Evolutionary conservation across 148 eudicot species (phyloP).

Genomic region (Polygonum maritimum): DNA sequence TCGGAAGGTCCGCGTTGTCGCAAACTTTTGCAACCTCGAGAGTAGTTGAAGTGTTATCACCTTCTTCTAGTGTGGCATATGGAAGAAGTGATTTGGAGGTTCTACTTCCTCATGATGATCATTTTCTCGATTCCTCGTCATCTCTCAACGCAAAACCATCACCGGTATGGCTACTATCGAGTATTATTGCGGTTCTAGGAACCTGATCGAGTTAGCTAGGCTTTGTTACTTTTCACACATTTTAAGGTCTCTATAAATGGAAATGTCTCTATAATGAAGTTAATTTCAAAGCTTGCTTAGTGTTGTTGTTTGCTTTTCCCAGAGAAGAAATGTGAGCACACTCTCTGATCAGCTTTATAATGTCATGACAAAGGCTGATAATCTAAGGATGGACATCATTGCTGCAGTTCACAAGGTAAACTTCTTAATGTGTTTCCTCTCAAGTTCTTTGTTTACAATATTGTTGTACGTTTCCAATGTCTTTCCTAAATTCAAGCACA

Average conservation of each 20-base stretch:
- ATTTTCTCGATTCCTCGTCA: background rate
- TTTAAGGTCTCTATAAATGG: too few species aligned
- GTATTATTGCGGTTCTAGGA: background rate
- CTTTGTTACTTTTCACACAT: too few species aligned
- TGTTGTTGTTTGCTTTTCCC: background rate
- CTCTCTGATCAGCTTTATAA: constrained; percentile 1
- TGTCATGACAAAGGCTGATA: background rate
- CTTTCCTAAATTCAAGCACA: too few species aligned
- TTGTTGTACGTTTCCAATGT: too few species aligned
- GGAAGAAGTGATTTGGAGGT: background rate
- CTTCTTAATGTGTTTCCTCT: too few species aligned
- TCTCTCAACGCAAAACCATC: background rate
- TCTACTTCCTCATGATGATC: background rate
- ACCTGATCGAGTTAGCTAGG: too few species aligned
- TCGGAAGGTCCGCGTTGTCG: constrained; percentile 23
- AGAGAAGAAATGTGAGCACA: background rate
- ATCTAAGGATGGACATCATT: constrained; percentile 19
- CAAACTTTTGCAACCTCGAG: background rate
- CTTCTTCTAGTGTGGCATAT: background rate
- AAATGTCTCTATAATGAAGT: too few species aligned
- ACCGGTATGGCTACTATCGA: background rate
- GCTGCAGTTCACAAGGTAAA: constrained; percentile 1
- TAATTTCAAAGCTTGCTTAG: background rate
- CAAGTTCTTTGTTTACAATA: too few species aligned
- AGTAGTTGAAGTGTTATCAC: background rate